Percentiles rank a stretch among this genome's conserved stretches.
These are phyloP conservation scores for Parietaria judaica DNA, from an alignment of 306 rosid genomes.

Conservation along the genomic window DNA sequence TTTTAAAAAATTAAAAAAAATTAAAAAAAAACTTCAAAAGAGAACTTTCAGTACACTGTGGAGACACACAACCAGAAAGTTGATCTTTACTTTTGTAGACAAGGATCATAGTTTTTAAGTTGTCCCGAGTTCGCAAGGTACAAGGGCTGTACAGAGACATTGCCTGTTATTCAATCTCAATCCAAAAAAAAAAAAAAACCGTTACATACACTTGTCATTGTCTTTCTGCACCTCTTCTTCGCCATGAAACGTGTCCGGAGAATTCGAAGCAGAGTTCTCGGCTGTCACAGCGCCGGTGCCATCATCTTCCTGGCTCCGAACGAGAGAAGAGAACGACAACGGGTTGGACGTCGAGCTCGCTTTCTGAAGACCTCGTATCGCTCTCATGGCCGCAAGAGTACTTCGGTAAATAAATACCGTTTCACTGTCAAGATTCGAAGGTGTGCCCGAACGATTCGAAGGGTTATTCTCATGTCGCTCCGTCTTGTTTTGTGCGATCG, in stretches of 20 bases:
- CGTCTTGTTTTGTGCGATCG: slow-evolving; percentile 24
- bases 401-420: slow-evolving; percentile 54
- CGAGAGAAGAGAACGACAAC: slow-evolving; percentile 65
- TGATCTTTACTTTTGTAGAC: slow-evolving; percentile 2
- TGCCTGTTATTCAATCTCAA: slow-evolving; percentile 26
- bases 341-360: slow-evolving; percentile 84
- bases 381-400: slow-evolving; percentile 87
- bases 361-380: slow-evolving; percentile 69
- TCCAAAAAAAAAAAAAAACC: slow-evolving; percentile 13
- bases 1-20: no score
- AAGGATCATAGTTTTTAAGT: slow-evolving; percentile 4
- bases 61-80: background rate
- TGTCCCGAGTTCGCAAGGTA: slow-evolving; percentile 14
- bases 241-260: slow-evolving; percentile 38
- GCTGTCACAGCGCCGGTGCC: slow-evolving; percentile 68
- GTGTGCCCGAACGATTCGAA: slow-evolving; percentile 24
- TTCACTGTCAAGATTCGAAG: slow-evolving; percentile 59
- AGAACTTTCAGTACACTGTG: background rate
- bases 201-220: slow-evolving; percentile 24
- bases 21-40: background rate
- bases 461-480: slow-evolving; percentile 17
- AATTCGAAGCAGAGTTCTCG: slow-evolving; percentile 65
- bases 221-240: slow-evolving; percentile 34
- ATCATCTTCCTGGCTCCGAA: slow-evolving; percentile 55
- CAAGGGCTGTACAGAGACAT: slow-evolving; percentile 5